A percentile compares a stretch with the other conserved stretches of the same genome.
phyloP scores from a whole-genome alignment of 1,139 yeast species.

The Nakaseomyces delphensis region DNA sequence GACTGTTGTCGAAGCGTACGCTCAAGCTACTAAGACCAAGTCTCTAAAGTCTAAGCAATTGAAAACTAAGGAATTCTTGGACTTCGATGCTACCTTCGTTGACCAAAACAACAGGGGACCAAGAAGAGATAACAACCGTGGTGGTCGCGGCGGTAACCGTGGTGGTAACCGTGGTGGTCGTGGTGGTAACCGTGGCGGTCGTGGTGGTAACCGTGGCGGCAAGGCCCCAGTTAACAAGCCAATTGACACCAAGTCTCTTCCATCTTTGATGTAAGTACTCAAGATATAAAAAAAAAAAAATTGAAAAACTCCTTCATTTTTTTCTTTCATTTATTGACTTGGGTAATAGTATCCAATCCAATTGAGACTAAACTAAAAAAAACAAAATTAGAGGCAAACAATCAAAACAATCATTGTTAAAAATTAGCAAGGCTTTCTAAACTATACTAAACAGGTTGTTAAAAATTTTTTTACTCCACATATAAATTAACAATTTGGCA shows the following conservation, averaged over 20 bases:
- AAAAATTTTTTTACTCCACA: neutral
- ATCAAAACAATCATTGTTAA: neutral
- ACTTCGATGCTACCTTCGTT: constrained; percentile 55
- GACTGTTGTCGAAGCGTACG: constrained; percentile 49
- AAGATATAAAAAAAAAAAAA: neutral
- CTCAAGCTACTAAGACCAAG: constrained; percentile 51
- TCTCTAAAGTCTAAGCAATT: constrained; percentile 51
- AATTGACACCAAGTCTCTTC: constrained; percentile 52
- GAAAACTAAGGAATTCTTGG: constrained; percentile 64
- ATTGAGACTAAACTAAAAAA: neutral
- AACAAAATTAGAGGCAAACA: neutral
- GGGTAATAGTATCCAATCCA: neutral
- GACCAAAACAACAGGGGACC: constrained; percentile 36
- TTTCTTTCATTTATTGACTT: neutral
- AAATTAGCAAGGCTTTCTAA: too few species aligned
- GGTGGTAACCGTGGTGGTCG: constrained; percentile 25
- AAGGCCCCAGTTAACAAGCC: constrained; percentile 27
- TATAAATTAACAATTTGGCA: constrained; percentile 2
- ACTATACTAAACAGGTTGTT: constrained; percentile 2
- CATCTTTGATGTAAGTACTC: constrained; percentile 37
- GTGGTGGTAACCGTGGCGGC: constrained; percentile 24
- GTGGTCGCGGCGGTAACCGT: constrained; percentile 19
- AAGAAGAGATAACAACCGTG: constrained; percentile 22
- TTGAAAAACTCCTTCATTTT: neutral
- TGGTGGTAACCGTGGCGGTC: constrained; percentile 10